Evolutionary conservation across 345 rosid genomes (phyloP).

Genomic region (Moricandia arvensis): DNA sequence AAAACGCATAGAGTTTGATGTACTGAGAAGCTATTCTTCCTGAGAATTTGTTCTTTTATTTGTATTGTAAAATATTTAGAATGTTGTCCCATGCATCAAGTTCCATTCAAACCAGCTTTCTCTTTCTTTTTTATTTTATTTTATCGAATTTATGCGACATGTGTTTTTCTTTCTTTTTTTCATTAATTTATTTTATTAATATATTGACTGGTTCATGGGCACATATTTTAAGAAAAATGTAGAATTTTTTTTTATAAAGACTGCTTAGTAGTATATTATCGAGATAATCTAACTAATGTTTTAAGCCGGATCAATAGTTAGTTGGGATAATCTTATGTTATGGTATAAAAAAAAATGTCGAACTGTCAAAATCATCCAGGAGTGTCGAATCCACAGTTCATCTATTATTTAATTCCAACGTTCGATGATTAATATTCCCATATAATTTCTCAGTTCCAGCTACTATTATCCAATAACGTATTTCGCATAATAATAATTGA

Average conservation of each 20-base stretch:
- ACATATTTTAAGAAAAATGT: background rate
- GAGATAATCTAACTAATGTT: background rate
- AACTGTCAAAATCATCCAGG: constrained; percentile 28
- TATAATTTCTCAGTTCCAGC: background rate
- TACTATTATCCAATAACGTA: background rate
- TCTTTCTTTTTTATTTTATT: background rate
- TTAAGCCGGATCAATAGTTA: constrained; percentile 9
- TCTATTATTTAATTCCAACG: background rate
- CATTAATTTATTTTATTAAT: background rate
- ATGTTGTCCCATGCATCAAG: constrained; percentile 32
- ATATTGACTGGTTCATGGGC: constrained; percentile 16
- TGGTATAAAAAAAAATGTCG: background rate
- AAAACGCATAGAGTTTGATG: background rate
- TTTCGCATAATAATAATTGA: background rate
- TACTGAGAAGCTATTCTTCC: background rate
- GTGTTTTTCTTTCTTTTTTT: background rate
- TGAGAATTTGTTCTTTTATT: constrained; percentile 24
- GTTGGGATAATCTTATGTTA: constrained; percentile 4
- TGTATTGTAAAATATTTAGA: background rate
- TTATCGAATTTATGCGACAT: constrained; percentile 31
- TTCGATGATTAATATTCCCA: background rate
- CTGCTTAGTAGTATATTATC: background rate
- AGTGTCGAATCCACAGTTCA: constrained; percentile 3
- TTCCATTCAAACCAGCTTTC: constrained; percentile 29
- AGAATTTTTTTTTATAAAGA: background rate